These are phyloP conservation scores for Middelhovenomyces tepae DNA, from an alignment of 805 yeast genomes.

Conservation along the genomic window DNA sequence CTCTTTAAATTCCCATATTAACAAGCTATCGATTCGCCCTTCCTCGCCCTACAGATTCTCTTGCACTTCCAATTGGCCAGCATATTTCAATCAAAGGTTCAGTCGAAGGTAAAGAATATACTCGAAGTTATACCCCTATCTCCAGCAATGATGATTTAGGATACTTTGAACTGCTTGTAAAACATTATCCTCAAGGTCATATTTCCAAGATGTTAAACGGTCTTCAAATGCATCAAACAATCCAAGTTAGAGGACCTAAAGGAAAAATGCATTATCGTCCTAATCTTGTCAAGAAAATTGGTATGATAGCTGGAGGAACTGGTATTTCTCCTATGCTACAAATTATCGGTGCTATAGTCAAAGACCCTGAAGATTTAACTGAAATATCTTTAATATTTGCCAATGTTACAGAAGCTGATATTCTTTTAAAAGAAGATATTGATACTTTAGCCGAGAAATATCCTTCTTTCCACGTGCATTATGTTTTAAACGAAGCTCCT, in stretches of 20 bases:
- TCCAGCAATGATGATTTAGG: conserved; percentile 54
- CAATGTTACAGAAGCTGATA: conserved; percentile 69
- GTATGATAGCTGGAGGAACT: conserved; percentile 95
- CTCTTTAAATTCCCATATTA: conserved; percentile 1
- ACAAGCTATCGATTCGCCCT: conserved; percentile 58
- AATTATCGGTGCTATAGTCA: conserved; percentile 64
- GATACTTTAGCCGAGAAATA: conserved; percentile 47
- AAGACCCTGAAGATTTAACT: conserved; percentile 70
- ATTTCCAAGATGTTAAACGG: conserved; percentile 66
- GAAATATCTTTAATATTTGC: conserved; percentile 70
- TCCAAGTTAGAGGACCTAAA: conserved; percentile 77
- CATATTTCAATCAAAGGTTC: conserved; percentile 74
- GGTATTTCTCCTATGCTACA: conserved; percentile 96
- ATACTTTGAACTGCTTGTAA: conserved; percentile 73
- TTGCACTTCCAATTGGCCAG: conserved; percentile 92
- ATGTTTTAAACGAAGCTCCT: conserved; percentile 64
- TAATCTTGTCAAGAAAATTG: conserved; percentile 61
- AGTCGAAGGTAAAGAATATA: conserved; percentile 70
- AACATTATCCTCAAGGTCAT: conserved; percentile 78
- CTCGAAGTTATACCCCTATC: conserved; percentile 84
- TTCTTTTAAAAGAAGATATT: conserved; percentile 69
- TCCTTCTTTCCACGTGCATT: conserved; percentile 54
- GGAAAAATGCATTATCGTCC: conserved; percentile 79
- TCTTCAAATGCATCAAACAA: conserved; percentile 67
- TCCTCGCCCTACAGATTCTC: conserved; percentile 60